Evolutionary conservation across 805 yeast species (phyloP).

Genomic region (Wickerhamiella occidentalis): DNA sequence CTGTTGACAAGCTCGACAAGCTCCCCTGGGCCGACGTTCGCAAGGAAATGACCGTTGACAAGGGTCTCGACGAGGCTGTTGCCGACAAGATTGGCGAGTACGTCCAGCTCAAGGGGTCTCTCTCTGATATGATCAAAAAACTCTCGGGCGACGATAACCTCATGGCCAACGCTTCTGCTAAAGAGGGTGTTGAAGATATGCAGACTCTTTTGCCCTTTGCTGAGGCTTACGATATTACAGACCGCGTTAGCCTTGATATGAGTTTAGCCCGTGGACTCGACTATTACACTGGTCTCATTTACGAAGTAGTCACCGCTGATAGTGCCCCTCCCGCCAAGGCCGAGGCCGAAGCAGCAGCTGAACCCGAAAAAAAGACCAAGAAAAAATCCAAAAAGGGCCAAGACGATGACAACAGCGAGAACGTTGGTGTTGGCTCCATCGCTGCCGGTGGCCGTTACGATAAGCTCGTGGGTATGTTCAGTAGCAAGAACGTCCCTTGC

Average conservation of each 20-base stretch:
- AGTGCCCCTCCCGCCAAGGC: slow-evolving; percentile 92
- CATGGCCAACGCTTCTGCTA: slow-evolving; percentile 56
- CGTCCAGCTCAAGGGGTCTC: slow-evolving; percentile 65
- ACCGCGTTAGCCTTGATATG: slow-evolving; percentile 63
- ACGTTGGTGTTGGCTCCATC: slow-evolving; percentile 96
- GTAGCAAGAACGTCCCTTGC: slow-evolving; percentile 87
- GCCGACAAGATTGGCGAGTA: slow-evolving; percentile 89
- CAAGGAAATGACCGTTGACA: slow-evolving; percentile 84
- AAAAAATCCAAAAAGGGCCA: slow-evolving; percentile 35
- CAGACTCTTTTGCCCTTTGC: slow-evolving; percentile 57
- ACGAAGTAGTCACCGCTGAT: slow-evolving; percentile 89
- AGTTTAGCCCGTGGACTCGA: slow-evolving; percentile 96
- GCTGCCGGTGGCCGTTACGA: slow-evolving; percentile 99
- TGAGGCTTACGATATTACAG: slow-evolving; percentile 64
- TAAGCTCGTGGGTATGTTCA: slow-evolving; percentile 91
- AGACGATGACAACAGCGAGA: slow-evolving; percentile 88
- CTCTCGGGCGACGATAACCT: slow-evolving; percentile 49
- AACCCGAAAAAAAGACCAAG: slow-evolving; percentile 16
- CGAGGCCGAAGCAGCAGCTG: slow-evolving; percentile 31
- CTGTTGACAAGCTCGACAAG: slow-evolving; percentile 94
- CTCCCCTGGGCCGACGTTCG: slow-evolving; percentile 90
- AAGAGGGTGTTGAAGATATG: slow-evolving; percentile 74
- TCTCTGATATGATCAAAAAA: slow-evolving; percentile 35
- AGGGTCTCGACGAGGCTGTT: slow-evolving; percentile 78
- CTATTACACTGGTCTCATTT: slow-evolving; percentile 92